A percentile compares a stretch with the other conserved stretches of the same genome.
Conservation (phyloP, 2,329 filamentous ascomycete species). For the Boeremia exigua region DNA sequence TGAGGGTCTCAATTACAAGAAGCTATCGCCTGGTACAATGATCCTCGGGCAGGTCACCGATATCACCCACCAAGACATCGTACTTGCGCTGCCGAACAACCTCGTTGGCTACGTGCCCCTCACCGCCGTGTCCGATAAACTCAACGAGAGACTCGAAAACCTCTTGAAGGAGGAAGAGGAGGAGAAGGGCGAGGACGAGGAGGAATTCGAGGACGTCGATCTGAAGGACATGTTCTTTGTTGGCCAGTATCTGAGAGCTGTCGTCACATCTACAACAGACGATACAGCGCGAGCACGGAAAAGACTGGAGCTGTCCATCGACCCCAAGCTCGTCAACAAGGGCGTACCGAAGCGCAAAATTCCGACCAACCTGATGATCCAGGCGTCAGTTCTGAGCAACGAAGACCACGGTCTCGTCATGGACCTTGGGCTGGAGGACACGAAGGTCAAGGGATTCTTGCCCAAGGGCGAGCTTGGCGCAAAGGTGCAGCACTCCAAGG, state of each 20-base stretch:
- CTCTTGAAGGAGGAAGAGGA: slow-evolving; percentile 67
- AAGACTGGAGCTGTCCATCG: slow-evolving; percentile 85
- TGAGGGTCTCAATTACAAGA: slow-evolving; percentile 90
- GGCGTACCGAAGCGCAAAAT: slow-evolving; percentile 76
- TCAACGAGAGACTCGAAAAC: slow-evolving; percentile 77
- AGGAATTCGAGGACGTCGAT: slow-evolving; percentile 66
- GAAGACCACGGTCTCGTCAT: slow-evolving; percentile 96
- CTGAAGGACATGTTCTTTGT: slow-evolving; percentile 76
- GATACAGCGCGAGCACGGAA: slow-evolving; percentile 73
- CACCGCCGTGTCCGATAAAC: slow-evolving; percentile 83
- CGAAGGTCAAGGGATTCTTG: slow-evolving; percentile 79
- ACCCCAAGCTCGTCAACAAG: slow-evolving; percentile 78
- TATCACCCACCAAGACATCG: slow-evolving; percentile 80
- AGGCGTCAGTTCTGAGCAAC: slow-evolving; percentile 88
- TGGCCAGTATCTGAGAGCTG: slow-evolving; percentile 87
- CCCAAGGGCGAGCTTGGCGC: slow-evolving; percentile 80
- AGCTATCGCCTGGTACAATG: slow-evolving; percentile 81
- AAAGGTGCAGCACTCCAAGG: slow-evolving; percentile 66
- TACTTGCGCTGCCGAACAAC: slow-evolving; percentile 89
- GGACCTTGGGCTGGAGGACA: slow-evolving; percentile 79
- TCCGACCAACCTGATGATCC: slow-evolving; percentile 76
- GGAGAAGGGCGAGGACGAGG: slow-evolving; percentile 59
- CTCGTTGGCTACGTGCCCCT: slow-evolving; percentile 87
- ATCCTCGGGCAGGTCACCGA: slow-evolving; percentile 85
- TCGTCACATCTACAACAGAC: slow-evolving; percentile 78